Percentiles rank a stretch among this genome's conserved stretches.
Evolutionary conservation across 805 yeast genomes (phyloP).

Genomic region (Wickerhamiella galacta): DNA sequence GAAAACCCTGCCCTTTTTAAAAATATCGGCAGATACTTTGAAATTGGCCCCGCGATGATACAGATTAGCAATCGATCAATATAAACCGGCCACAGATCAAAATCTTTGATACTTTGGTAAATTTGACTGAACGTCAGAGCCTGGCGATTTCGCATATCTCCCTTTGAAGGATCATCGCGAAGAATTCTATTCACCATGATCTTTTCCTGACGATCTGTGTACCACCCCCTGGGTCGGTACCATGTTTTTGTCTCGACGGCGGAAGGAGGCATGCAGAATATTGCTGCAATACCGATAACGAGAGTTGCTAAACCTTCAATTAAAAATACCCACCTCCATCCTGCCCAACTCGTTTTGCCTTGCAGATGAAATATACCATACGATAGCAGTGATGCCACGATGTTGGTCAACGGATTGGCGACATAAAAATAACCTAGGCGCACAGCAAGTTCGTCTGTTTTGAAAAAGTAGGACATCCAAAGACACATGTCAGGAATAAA

Average conservation of each 20-base stretch:
- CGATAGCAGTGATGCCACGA: constrained; percentile 24
- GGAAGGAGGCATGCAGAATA: constrained; percentile 34
- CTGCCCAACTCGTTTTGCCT: constrained; percentile 24
- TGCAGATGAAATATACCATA: constrained; percentile 33
- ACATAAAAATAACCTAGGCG: constrained; percentile 36
- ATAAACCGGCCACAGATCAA: constrained; percentile 38
- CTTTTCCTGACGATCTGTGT: constrained; percentile 34
- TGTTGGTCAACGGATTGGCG: constrained; percentile 26
- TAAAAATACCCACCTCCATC: constrained; percentile 36
- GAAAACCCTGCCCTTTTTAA: constrained; percentile 32
- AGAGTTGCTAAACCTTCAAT: constrained; percentile 36
- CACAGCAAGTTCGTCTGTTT: constrained; percentile 36
- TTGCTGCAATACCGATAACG: constrained; percentile 29
- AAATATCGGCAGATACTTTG: constrained; percentile 31
- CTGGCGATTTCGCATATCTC: constrained; percentile 46
- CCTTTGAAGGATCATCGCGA: constrained; percentile 45
- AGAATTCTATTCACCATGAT: constrained; percentile 40
- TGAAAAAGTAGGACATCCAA: constrained; percentile 27
- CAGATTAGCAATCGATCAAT: constrained; percentile 28
- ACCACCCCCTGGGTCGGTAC: constrained; percentile 34
- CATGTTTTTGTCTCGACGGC: constrained; percentile 33
- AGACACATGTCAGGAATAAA: constrained; percentile 26
- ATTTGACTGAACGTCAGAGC: constrained; percentile 29
- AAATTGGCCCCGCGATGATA: constrained; percentile 22
- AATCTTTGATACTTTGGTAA: constrained; percentile 28